phyloP scores from a whole-genome alignment of 352 stramenopile species.

The Phytophthora aleatoria region DNA sequence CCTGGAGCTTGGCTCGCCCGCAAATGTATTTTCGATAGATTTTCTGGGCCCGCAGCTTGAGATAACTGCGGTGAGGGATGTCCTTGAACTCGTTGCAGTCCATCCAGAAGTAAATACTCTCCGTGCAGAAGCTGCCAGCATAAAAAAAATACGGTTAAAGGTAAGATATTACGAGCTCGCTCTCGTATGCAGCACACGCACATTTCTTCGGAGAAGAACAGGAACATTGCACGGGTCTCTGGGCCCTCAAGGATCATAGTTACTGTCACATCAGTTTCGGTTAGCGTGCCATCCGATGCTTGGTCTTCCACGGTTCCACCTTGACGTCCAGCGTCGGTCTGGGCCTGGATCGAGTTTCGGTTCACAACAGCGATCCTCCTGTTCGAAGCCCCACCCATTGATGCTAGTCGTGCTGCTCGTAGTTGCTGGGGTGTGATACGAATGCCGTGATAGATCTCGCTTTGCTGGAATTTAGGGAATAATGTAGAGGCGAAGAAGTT shows the following conservation, averaged over 20 bases:
- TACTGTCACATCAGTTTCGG: slow-evolving; percentile 54
- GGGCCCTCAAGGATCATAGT: slow-evolving; percentile 64
- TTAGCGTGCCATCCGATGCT: slow-evolving; percentile 5
- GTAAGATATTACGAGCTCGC: not conserved
- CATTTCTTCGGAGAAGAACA: slow-evolving; percentile 83
- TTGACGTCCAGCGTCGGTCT: slow-evolving; percentile 2
- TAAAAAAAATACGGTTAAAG: slow-evolving; percentile 4
- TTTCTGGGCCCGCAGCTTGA: slow-evolving; percentile 78
- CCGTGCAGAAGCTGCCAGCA: slow-evolving; percentile 63
- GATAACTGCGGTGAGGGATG: slow-evolving; percentile 73
- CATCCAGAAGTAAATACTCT: slow-evolving; percentile 87
- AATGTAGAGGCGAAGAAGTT: slow-evolving; percentile 66
- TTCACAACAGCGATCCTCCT: slow-evolving; percentile 10
- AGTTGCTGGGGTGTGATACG: slow-evolving; percentile 48
- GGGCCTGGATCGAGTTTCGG: slow-evolving; percentile 1
- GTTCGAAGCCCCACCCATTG: slow-evolving; percentile 24
- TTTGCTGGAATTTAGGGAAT: slow-evolving; percentile 80
- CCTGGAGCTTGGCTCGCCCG: slow-evolving; percentile 48
- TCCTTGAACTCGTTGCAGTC: slow-evolving; percentile 86
- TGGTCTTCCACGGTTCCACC: slow-evolving; percentile 10
- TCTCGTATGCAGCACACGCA: slow-evolving; percentile 33
- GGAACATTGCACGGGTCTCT: slow-evolving; percentile 66
- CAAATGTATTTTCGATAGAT: slow-evolving; percentile 85
- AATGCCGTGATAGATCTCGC: slow-evolving; percentile 64
- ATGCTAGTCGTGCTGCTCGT: slow-evolving; percentile 30